phyloP scores from a whole-genome alignment of 129 eudicot genomes.

The Cynara cardunculus region DNA sequence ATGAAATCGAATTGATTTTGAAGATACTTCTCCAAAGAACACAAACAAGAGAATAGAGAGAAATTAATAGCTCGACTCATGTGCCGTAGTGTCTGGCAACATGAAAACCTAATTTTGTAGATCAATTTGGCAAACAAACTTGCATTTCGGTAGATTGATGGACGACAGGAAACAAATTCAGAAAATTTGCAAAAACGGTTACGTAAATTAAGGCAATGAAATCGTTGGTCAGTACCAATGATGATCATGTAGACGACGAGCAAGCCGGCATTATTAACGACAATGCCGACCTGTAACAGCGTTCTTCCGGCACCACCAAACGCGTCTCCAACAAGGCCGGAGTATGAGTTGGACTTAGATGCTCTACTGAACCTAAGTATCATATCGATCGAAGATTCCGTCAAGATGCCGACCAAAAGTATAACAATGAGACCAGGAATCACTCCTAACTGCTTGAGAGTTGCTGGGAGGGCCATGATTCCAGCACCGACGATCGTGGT shows the following conservation, averaged over 20 bases:
- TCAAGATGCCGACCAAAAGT: slow-evolving; percentile 51
- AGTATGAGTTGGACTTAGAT: slow-evolving; percentile 55
- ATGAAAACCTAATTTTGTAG: not conserved
- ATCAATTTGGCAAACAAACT: slow-evolving; percentile 6
- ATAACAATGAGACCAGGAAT: slow-evolving; percentile 60
- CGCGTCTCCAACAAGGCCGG: slow-evolving; percentile 65
- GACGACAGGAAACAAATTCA: not conserved
- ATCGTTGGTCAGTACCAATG: slow-evolving; percentile 37
- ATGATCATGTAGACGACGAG: slow-evolving; percentile 87
- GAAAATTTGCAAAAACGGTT: not conserved
- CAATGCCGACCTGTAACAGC: slow-evolving; percentile 54
- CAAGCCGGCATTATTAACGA: slow-evolving; percentile 62
- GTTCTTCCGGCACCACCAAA: slow-evolving; percentile 60
- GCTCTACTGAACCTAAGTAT: slow-evolving; percentile 68
- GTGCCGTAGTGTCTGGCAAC: not conserved
- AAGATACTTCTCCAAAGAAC: not conserved
- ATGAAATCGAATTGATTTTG: not conserved
- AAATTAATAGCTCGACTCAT: slow-evolving; percentile 3
- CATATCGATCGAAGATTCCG: slow-evolving; percentile 70
- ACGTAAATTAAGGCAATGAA: not conserved
- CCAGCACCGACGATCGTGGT: slow-evolving; percentile 94
- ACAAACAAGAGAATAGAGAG: not conserved
- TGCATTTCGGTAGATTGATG: not conserved
- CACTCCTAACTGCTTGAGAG: slow-evolving; percentile 74
- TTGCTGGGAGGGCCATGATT: slow-evolving; percentile 92